Evolutionary conservation across 2,329 filamentous ascomycete species (phyloP), one percentile per base, ranked within the genome.

Genomic region (Exophiala viscosa): DNA sequence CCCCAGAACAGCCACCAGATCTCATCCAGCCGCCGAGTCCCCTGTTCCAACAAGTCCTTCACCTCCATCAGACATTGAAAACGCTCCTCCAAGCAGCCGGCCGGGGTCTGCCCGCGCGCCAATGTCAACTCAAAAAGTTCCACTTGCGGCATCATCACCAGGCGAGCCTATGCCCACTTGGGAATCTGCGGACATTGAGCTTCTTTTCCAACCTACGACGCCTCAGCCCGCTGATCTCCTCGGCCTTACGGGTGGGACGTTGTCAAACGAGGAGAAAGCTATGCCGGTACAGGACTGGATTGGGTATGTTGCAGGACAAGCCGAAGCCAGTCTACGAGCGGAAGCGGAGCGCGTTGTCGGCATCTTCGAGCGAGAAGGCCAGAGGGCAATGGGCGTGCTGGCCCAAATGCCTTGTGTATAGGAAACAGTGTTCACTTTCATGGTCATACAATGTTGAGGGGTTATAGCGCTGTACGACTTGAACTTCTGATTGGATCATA

Each of bases 261-360:
- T 99, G 48, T 86, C 81, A 2, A 87, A 80, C 48, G 81, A 84
- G 0, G 93, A 97, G 73, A 90, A 87, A 74, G 76, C 80, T 34
- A 96, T 99, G 91, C 92, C 85, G 4, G 89, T 97, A 0, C 90
- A 96, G 68, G 85, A 96, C 69, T 99, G 92, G 90, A 87, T 99
- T 35, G 76, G 84, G 52, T 81, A 85, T 70, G 91, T 93, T 61
- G 93, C 93, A 0, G 79, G 80, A 55, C 77, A 85, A 66, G 90
- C 88, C 0, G 91, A 97, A 73, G 82, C 85, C 69, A 85, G 84
- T 67, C 74, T 99, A 50, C 86, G 85, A 65, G 73, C 78, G 33
- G 87, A 95, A 67, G 96, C 90, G 65, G 92, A 97, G 73, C 75
- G 82, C 20, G 81, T 95, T 69, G 89, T 99, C 4, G 81, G 79